phyloP scores from a whole-genome alignment of 164 flowering plant species.

The Akebia trifoliata region DNA sequence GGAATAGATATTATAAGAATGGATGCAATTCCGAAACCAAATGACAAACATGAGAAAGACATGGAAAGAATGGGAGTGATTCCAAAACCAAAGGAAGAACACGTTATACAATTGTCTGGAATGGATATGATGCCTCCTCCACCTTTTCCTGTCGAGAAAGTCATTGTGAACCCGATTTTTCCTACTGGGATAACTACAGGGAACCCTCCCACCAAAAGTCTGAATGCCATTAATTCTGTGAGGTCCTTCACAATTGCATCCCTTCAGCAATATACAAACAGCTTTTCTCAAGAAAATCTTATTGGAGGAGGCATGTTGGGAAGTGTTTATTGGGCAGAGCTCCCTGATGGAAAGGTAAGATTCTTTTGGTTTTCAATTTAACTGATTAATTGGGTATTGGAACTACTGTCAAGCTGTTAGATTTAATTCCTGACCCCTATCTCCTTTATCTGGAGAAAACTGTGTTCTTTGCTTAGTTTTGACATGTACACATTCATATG shows the following conservation, averaged over 20 bases:
- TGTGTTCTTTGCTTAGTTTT: background rate
- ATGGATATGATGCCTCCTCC: conserved; percentile 16
- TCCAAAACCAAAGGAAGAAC: conserved; percentile 21
- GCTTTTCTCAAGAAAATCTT: conserved; percentile 72
- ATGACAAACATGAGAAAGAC: conserved; percentile 16
- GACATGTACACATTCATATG: background rate
- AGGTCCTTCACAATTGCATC: conserved; percentile 55
- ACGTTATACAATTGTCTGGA: conserved; percentile 16
- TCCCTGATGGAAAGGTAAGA: conserved; percentile 75
- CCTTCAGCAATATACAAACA: conserved; percentile 77
- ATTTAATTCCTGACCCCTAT: background rate
- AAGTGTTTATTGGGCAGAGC: conserved; percentile 69
- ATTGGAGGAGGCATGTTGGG: conserved; percentile 75
- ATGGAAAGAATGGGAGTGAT: conserved; percentile 19
- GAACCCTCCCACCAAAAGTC: conserved; percentile 16
- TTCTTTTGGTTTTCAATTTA: background rate
- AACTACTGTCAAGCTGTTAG: background rate
- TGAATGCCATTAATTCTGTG: conserved; percentile 28
- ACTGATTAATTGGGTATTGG: background rate
- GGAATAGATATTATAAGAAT: conserved; percentile 14
- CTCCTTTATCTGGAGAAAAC: conserved; percentile 2
- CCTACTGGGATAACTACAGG: conserved; percentile 19
- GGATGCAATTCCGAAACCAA: conserved; percentile 7
- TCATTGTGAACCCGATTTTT: conserved; percentile 28
- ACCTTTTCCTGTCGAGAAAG: conserved; percentile 27